Percentiles rank a stretch among this genome's conserved stretches.
Conservation (phyloP, 768 basidiomycete species). For the Pluteus cervinus region DNA sequence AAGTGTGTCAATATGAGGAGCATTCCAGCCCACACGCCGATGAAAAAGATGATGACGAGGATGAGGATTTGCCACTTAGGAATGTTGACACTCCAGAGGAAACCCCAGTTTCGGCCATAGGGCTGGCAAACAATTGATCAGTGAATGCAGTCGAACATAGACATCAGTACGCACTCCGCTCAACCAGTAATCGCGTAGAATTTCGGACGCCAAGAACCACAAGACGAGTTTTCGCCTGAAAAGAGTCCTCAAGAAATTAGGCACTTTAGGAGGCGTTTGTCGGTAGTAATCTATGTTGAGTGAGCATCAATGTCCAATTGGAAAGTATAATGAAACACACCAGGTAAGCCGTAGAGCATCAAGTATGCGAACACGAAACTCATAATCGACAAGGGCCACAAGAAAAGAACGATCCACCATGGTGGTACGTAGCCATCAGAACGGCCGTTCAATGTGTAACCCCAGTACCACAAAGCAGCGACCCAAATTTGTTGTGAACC, state of each 20-base stretch:
- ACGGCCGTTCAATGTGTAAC: constrained; percentile 63
- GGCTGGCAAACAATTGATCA: constrained; percentile 42
- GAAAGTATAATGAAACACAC: constrained; percentile 28
- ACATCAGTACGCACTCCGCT: constrained; percentile 56
- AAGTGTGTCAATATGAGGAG: constrained; percentile 74
- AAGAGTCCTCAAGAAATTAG: constrained; percentile 84
- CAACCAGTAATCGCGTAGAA: constrained; percentile 90
- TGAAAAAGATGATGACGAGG: constrained; percentile 78
- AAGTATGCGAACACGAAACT: constrained; percentile 76
- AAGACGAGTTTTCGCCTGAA: constrained; percentile 88
- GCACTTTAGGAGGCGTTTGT: constrained; percentile 92
- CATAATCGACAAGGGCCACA: constrained; percentile 78
- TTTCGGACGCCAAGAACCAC: constrained; percentile 92
- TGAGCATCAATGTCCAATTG: constrained; percentile 5
- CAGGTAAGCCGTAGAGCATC: constrained; percentile 83
- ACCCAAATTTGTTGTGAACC: constrained; percentile 97
- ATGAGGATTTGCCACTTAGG: constrained; percentile 79
- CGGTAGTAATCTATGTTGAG: constrained; percentile 67
- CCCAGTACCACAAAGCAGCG: constrained; percentile 95
- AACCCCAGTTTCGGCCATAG: constrained; percentile 92
- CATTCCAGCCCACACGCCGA: constrained; percentile 78
- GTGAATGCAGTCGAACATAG: too few relatives aligned
- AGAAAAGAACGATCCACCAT: constrained; percentile 77
- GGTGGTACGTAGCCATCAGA: constrained; percentile 53
- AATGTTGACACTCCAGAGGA: constrained; percentile 83